Conservation (phyloP, 495 filamentous ascomycete genomes). For the Trichoderma asperelloides region DNA sequence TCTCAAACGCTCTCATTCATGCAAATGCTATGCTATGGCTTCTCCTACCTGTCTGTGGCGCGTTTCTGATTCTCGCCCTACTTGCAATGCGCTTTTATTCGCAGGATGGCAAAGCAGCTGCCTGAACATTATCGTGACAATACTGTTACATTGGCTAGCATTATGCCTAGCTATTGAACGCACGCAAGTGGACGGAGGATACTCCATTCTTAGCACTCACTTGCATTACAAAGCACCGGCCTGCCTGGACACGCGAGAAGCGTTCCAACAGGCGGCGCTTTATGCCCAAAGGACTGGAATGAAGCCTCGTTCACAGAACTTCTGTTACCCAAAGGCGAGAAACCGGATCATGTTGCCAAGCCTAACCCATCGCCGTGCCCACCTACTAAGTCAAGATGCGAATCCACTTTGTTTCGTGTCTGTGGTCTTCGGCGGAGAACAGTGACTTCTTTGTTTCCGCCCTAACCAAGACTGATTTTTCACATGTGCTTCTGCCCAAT, state of each 20-base stretch:
- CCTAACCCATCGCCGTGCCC: neutral
- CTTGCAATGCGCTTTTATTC: neutral
- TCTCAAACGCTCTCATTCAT: neutral
- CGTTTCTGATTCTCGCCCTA: neutral
- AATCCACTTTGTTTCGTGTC: conserved; percentile 4
- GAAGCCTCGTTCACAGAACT: neutral
- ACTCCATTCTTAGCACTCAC: neutral
- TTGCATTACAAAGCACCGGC: neutral
- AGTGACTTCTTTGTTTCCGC: neutral
- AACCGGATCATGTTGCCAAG: neutral
- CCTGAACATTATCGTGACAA: neutral
- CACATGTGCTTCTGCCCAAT: neutral
- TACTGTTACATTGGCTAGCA: neutral
- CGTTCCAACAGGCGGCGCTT: neutral
- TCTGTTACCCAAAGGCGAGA: neutral
- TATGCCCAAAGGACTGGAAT: neutral
- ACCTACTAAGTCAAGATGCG: neutral
- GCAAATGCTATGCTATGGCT: neutral
- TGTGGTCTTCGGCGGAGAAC: neutral
- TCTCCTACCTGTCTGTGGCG: neutral
- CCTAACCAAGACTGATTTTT: neutral
- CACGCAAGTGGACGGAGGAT: neutral
- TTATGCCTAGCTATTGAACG: neutral
- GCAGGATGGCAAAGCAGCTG: neutral
- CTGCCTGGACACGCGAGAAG: neutral